Base-by-base conservation (phyloP, 306 rosid genomes). In the Corylus americana region DNA sequence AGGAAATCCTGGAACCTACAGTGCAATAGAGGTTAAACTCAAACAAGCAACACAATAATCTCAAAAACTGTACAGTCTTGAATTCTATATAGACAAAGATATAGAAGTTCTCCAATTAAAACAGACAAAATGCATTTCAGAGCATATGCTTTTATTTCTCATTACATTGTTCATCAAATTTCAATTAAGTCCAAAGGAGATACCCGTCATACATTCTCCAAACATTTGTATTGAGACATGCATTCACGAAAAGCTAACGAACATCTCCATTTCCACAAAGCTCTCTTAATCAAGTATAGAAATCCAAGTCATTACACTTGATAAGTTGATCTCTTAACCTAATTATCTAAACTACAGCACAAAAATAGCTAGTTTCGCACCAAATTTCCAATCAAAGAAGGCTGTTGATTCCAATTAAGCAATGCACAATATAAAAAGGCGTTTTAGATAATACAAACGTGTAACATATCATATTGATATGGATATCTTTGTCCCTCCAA, bases 1-100 rank as follows among this genome's bases (percentile, higher is more conserved):
- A 57, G 97, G 73, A 82, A 84, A 94, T 77, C 86, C 97, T 8
- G 97, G 88, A 72, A 85, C 91, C 91, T 85, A 75, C 35, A 74
- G 58, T 29, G 27, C 39, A 59, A n/a, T 8, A 29, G 18, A 74
- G 55, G 63, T 45, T 20, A 42, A 83, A 70, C 55, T 54, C 69
- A 25, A 22, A 48, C 12, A 73, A 61, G 2, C 48, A 59, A 67
- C 35, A 64, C n/a, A 37, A 29, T 4, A 47, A 73, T 12, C 27
- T 53, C 3, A 70, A 31, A 81, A 45, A 18, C 11, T 13, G 45
- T 55, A 55, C 31, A 8, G 27, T 42, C 39, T 20, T 31, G 12
- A 68, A n/a, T 8, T 14, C 68, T 55, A 59, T 29, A 50, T 27
- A 71, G 70, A 17, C 50, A 67, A 9, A 3, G 51, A 37, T 0